Base-by-base conservation (phyloP, 2,329 filamentous ascomycete species). In the Drechslerella coelobrocha region DNA sequence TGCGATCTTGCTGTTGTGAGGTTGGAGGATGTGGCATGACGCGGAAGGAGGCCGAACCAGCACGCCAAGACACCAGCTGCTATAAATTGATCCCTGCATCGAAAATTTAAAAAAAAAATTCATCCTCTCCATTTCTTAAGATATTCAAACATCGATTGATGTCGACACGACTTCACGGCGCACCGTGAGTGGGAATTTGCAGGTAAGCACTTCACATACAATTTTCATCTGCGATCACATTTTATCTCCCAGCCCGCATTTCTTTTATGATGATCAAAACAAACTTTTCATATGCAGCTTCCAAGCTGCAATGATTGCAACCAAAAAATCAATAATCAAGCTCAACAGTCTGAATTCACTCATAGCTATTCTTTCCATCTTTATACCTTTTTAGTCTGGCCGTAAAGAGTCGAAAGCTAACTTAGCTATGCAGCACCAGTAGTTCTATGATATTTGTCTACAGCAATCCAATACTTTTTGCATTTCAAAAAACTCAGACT, bases 301-400 rank as follows among this genome's bases (percentile, higher is more conserved):
- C 48, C 39, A 39, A 37, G 34, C 55, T n/a, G 53, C 54, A 39
- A 71, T 71, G 66, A 71, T 53, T 61, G 24, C 54, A 63, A 57
- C 48, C 48, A 59, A 57, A 53, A 61, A 59, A 51, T 51, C 21
- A 45, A 52, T 63, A 62, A 59, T 71, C 66, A 71, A 71, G 66
- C 66, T 71, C 66, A 71, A 71, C 66, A 71, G 66, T 71, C 66
- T 71, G 66, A 62, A 55, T 39, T 24, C 23, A 37, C n/a, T 37
- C 53, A 14, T 48, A 21, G 29, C 37, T 10, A n/a, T 10, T 24
- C 26, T 34, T 34, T 12, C 12, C 29, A 12, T 12, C 6, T 48
- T 34, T 17, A 60, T 37, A 24, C 52, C n/a, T 43, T 23, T 34
- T 27, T 12, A 21, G 7, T 21, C 26, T n/a, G n/a, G n/a, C n/a